These are phyloP conservation scores for Paralagenidium karlingii DNA, from an alignment of 352 stramenopile genomes.

Conservation along the genomic window DNA sequence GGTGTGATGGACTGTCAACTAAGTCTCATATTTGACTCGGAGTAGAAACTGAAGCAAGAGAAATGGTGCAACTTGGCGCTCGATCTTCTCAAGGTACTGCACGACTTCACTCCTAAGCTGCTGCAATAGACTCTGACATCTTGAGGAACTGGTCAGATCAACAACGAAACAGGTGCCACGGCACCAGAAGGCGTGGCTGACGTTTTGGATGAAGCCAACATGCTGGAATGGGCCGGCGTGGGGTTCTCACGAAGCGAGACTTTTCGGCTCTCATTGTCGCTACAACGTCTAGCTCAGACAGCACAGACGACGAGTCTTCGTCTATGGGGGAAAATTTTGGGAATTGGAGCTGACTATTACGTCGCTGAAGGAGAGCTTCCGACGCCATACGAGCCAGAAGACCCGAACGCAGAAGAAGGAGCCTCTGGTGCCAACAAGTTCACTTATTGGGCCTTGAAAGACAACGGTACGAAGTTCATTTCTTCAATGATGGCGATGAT, in stretches of 20 bases:
- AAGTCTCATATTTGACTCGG: not conserved
- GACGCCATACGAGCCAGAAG: constrained; percentile 34
- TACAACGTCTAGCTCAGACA: constrained; percentile 41
- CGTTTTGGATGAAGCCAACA: constrained; percentile 65
- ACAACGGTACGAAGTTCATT: constrained; percentile 23
- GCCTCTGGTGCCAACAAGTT: constrained; percentile 70
- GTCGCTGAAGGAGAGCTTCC: constrained; percentile 67
- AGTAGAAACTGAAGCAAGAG: constrained; percentile 17
- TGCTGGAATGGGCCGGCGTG: constrained; percentile 70
- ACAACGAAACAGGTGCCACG: constrained; percentile 32
- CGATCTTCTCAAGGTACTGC: constrained; percentile 38
- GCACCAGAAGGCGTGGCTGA: constrained; percentile 33
- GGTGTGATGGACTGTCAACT: not conserved
- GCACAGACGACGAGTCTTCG: constrained; percentile 54
- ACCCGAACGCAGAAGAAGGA: constrained; percentile 55
- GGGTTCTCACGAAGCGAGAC: constrained; percentile 62
- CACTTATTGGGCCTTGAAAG: constrained; percentile 85
- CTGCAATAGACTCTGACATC: not conserved
- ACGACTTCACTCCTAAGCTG: too few relatives aligned
- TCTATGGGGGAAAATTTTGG: constrained; percentile 83
- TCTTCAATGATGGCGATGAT: constrained; percentile 1
- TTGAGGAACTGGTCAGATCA: too few relatives aligned
- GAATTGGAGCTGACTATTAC: constrained; percentile 63
- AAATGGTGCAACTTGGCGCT: constrained; percentile 47
- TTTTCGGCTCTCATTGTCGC: constrained; percentile 51